Conservation (phyloP, 2,329 filamentous ascomycete species). For the Tolypocladium sp. region DNA sequence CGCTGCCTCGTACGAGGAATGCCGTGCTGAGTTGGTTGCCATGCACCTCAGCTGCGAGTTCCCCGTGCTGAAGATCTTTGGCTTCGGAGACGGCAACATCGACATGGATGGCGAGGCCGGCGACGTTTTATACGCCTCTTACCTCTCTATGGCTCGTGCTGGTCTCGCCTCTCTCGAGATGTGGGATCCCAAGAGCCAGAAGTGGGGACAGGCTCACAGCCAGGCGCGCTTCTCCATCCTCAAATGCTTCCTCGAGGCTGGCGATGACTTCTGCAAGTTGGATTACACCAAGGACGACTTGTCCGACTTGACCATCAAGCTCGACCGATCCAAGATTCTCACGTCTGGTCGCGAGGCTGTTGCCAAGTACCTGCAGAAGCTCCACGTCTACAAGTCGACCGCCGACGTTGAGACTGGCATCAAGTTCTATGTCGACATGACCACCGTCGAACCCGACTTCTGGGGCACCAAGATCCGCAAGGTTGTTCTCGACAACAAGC, state of each 20-base stretch:
- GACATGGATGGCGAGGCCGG: conserved; percentile 71
- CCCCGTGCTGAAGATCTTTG: conserved; percentile 80
- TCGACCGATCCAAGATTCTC: conserved; percentile 82
- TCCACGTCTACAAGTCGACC: conserved; percentile 88
- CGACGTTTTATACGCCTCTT: conserved; percentile 79
- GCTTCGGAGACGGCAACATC: conserved; percentile 68
- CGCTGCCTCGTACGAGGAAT: conserved; percentile 88
- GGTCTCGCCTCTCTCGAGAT: conserved; percentile 83
- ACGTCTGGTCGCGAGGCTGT: conserved; percentile 77
- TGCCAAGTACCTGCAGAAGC: conserved; percentile 77
- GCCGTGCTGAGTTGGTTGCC: conserved; percentile 85
- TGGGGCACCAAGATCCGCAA: conserved; percentile 75
- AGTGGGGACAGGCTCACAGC: conserved; percentile 91
- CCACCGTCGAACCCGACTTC: conserved; percentile 69
- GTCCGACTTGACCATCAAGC: conserved; percentile 69
- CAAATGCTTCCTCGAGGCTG: conserved; percentile 74
- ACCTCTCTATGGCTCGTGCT: conserved; percentile 90
- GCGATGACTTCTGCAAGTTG: conserved; percentile 78
- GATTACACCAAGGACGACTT: conserved; percentile 65
- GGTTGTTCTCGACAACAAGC: conserved; percentile 66
- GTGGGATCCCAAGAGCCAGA: conserved; percentile 84
- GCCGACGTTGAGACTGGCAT: conserved; percentile 73
- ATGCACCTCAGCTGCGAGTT: conserved; percentile 90
- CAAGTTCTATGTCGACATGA: conserved; percentile 76
- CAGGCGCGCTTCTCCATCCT: conserved; percentile 87